Evolutionary conservation across 2,329 filamentous ascomycete genomes (phyloP).

Genomic region (Malbranchea cinnamomea): DNA sequence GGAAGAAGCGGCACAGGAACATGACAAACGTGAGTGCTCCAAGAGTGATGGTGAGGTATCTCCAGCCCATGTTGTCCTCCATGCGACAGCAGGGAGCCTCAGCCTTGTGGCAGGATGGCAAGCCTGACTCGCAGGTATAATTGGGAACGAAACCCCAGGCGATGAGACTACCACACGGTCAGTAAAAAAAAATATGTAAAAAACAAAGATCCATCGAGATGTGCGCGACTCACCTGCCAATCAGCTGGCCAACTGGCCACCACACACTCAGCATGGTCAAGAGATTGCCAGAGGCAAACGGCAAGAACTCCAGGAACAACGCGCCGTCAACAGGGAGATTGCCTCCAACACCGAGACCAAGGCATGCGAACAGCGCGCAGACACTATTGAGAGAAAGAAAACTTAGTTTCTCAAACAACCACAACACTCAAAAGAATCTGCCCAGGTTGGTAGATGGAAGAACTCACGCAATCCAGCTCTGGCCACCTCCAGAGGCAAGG

Average conservation of each 20-base stretch:
- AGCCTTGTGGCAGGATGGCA: slow-evolving; percentile 18
- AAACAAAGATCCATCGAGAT: background rate
- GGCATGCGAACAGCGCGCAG: slow-evolving; percentile 44
- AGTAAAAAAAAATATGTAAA: background rate
- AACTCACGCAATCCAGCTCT: slow-evolving; percentile 45
- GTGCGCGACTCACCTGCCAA: slow-evolving; percentile 31
- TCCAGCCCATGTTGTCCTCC: slow-evolving; percentile 55
- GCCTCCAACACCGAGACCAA: slow-evolving; percentile 58
- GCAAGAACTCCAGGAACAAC: slow-evolving; percentile 70
- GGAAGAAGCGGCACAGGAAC: slow-evolving; percentile 63
- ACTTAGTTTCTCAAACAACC: slow-evolving; percentile 1
- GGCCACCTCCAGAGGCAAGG: slow-evolving; percentile 50
- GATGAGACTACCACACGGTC: slow-evolving; percentile 24
- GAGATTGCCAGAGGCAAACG: slow-evolving; percentile 56
- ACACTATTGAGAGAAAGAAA: slow-evolving; percentile 25
- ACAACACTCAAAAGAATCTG: background rate
- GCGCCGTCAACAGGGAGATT: slow-evolving; percentile 68
- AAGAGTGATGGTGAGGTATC: slow-evolving; percentile 55
- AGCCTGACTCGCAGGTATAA: slow-evolving; percentile 37
- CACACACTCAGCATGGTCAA: slow-evolving; percentile 70
- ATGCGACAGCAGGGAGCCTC: slow-evolving; percentile 26
- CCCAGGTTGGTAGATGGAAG: slow-evolving; percentile 13
- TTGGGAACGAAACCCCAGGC: slow-evolving; percentile 64
- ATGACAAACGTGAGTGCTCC: slow-evolving; percentile 60
- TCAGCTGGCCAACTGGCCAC: slow-evolving; percentile 73